Base-by-base conservation (phyloP, 2,329 filamentous ascomycete genomes). In the Aspergillus luchuensis region DNA sequence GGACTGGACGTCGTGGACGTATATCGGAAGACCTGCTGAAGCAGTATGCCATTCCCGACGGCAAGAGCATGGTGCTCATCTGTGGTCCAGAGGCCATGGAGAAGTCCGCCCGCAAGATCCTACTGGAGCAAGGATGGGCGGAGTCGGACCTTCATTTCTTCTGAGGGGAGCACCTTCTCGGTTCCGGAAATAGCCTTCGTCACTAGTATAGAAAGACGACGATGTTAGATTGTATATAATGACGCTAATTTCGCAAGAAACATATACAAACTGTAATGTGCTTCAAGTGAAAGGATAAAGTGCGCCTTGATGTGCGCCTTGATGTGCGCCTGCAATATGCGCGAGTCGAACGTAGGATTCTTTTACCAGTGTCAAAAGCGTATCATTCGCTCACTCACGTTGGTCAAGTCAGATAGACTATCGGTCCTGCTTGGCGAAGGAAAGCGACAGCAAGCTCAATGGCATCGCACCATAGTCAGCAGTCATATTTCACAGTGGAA, bases 61-160 rank as follows among this genome's bases (percentile, higher is more conserved):
- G 84, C 62, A 82, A 84, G 11, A 73, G 75, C 23, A 73, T 97
- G 80, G 87, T 91, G 13, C 76, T 97, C 60, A 82, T 96, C 15
- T 97, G 92, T 77, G 92, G 92, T 2, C 92, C 92, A 0, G 85
- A 84, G 66, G 78, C 88, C 3, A 80, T 97, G 80, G 91, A 96
- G 77, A 88, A 87, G 69, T 86, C 82, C 59, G 87, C 85, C 4
- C 83, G 84, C 65, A 73, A 78, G 49, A 83, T 85, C 25, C 72
- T 90, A 68, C 72, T 81, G 57, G 82, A 80, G 11, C 78, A 89
- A 73, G 91, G 91, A 0, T 96, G 91, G 90, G 80, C 74, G 8
- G 88, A 91, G 63, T 84, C 88, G 13, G 86, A 93, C 72, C 69
- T 95, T 66, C 72, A 93, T 66, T 91, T 94, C 76, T 96, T 95